Conservation (phyloP, 768 basidiomycete species). For the Clavulina sp. region DNA sequence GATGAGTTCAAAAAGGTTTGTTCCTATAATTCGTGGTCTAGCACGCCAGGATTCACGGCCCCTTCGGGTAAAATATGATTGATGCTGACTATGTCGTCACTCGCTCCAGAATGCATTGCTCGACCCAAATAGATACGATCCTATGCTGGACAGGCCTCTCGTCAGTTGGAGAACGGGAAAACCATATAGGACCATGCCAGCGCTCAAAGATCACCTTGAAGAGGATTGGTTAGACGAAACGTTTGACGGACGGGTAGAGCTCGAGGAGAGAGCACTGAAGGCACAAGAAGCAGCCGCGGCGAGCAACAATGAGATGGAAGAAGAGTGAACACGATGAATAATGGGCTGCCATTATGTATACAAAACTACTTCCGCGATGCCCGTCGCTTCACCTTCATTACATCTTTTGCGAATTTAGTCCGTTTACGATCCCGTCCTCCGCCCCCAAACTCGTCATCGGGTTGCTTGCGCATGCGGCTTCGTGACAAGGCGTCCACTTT, state of each 20-base stretch:
- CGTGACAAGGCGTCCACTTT: constrained; percentile 43
- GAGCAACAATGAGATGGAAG: too few relatives aligned
- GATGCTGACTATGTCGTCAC: too few relatives aligned
- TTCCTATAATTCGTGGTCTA: neutral
- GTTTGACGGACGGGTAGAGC: neutral
- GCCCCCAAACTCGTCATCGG: constrained; percentile 6
- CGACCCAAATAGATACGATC: constrained; percentile 34
- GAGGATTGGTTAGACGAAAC: constrained; percentile 39
- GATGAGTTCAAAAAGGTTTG: constrained; percentile 5
- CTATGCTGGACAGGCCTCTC: constrained; percentile 47
- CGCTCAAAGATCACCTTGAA: constrained; percentile 56
- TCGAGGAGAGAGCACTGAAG: neutral
- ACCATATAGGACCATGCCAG: constrained; percentile 51
- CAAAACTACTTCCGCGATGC: neutral
- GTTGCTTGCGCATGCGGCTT: constrained; percentile 7
- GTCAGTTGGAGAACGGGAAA: constrained; percentile 53
- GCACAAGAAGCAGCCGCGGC: neutral
- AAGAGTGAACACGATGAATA: neutral
- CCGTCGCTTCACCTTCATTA: constrained; percentile 10
- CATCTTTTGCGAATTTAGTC: constrained; percentile 16
- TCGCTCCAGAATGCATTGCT: neutral
- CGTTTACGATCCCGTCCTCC: constrained; percentile 11
- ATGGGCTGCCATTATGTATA: neutral
- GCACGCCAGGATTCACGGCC: neutral
- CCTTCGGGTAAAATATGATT: neutral